A percentile compares a stretch with the other conserved stretches of the same genome.
phyloP scores from a whole-genome alignment of 805 yeast genomes.

The Candida oleophila region DNA sequence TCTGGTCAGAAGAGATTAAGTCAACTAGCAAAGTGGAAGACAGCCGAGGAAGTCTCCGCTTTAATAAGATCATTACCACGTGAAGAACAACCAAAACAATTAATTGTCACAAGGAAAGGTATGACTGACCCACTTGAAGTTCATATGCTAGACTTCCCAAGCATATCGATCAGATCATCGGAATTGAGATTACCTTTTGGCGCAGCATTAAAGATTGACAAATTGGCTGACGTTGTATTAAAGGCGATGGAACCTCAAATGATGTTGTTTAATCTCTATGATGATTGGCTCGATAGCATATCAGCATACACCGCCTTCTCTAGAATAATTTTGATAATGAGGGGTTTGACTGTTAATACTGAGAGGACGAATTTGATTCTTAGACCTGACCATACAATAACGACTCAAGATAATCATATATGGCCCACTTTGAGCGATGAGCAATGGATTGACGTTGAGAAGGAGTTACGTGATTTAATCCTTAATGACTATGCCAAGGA shows the following conservation, averaged over 20 bases:
- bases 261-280: conserved; percentile 88
- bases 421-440: conserved; percentile 92
- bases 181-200: conserved; percentile 89
- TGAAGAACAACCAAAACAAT: conserved; percentile 93
- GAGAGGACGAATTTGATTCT: conserved; percentile 75
- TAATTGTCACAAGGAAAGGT: conserved; percentile 87
- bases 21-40: conserved; percentile 95
- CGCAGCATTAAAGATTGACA: conserved; percentile 78
- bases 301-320: conserved; percentile 95
- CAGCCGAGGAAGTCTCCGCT: conserved; percentile 97
- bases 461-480: conserved; percentile 83
- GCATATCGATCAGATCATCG: conserved; percentile 82
- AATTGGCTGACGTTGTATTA: conserved; percentile 72
- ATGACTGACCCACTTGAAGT: conserved; percentile 94
- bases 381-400: conserved; percentile 68
- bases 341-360: conserved; percentile 76
- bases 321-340: conserved; percentile 73
- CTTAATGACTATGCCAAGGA: conserved; percentile 81
- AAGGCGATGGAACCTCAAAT: conserved; percentile 91
- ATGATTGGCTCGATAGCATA: conserved; percentile 84
- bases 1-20: conserved; percentile 93
- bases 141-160: conserved; percentile 95
- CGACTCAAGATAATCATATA: conserved; percentile 74
- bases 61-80: conserved; percentile 82
- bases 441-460: conserved; percentile 90